phyloP scores from a whole-genome alignment of 202 grass and related monocot genomes.

The Panicum hallii region DNA sequence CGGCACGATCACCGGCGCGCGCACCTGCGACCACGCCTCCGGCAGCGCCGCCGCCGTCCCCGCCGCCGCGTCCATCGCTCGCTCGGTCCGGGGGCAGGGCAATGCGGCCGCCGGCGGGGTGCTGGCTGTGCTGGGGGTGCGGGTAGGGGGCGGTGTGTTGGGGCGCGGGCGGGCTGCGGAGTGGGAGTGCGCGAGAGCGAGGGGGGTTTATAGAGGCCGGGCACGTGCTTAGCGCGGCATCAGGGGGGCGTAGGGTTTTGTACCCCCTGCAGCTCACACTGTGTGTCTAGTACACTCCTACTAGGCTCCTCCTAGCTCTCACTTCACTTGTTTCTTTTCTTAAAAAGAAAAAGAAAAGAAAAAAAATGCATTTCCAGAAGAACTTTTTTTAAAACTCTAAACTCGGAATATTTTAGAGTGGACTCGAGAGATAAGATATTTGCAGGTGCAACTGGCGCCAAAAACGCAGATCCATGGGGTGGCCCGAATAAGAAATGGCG shows the following conservation, averaged over 20 bases:
- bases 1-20: conserved; percentile 89
- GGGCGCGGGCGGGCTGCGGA: neutral
- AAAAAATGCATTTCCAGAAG: neutral
- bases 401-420: neutral
- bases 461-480: neutral
- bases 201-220: conserved; percentile 38
- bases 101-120: neutral
- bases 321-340: neutral
- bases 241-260: conserved; percentile 42
- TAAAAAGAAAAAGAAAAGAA: neutral
- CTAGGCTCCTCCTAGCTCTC: neutral
- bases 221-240: conserved; percentile 28
- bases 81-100: neutral
- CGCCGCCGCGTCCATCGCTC: conserved; percentile 30
- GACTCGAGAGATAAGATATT: neutral
- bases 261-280: neutral
- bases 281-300: neutral
- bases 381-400: neutral
- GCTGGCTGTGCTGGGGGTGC: too few species aligned
- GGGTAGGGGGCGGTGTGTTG: neutral
- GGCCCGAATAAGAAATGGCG: neutral
- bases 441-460: neutral
- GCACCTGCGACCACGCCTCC: conserved; percentile 89
- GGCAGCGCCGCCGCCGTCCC: conserved; percentile 51
- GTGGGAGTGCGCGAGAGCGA: neutral